Base-by-base conservation (phyloP, 352 stramenopile species). In the Elongisporangium prolatum region DNA sequence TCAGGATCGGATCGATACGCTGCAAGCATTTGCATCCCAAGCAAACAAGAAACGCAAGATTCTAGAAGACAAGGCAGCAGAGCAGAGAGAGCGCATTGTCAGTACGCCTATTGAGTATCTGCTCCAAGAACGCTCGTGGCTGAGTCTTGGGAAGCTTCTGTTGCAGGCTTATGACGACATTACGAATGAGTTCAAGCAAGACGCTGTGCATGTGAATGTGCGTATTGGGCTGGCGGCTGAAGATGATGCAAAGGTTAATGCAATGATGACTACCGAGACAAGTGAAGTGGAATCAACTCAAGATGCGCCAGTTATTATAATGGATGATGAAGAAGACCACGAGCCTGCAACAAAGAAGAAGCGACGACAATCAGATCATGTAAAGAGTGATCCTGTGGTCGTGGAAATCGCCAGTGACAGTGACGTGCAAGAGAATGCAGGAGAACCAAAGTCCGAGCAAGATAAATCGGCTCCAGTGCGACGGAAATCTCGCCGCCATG, bases 151-250 rank as follows among this genome's bases (percentile, higher is more conserved):
- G 1, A 78, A 85, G 62, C 40, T 91, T 9, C 59, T 91, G 37
- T 61, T 91, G 17, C 68, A 86, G 61, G 75, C 76, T 2, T 88
- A 83, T 55, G 78, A 91, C 24, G 81, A 91, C 6, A 69, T 68
- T 11, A 71, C 68, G 22, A 72, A 62, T n/a, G 68, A 74, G 34
- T 49, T 59, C 21, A 49, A 60, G 0, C 56, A 50, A 16, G 40
- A 69, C 50, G 65, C 68, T 8, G 13, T 63, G 22, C 60, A 60
- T 37, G 65, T 61, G 4, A 47, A 48, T 9, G 56, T 79, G 21
- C 38, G 67, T n/a, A 78, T 86, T 28, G 56, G 58, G 5, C 55
- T 1, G 54, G 38, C 53, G 7, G 56, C 60, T 25, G 4, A 56
- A 18, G 28, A 69, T 21, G 60, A 72, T 24, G 49, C 1, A 20